Base-by-base conservation (phyloP, 2,329 filamentous ascomycete species). In the Nemania bipapillata region DNA sequence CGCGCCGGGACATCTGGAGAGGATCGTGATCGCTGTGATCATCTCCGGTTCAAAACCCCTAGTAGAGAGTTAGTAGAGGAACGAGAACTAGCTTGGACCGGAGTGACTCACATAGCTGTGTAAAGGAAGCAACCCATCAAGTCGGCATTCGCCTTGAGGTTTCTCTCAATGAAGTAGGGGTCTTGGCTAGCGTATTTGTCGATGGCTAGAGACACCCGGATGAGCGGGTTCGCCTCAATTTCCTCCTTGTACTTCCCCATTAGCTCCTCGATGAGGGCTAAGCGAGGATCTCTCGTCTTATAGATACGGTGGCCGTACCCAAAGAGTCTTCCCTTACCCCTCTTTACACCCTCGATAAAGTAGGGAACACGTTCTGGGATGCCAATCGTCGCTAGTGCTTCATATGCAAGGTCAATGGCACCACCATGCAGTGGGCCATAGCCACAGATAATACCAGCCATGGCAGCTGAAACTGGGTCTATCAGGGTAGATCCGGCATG, bases 371-470 rank as follows among this genome's bases (percentile, higher is more conserved):
- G 79, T 24, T 80, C 79, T 7, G 78, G 75, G 4, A 66, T 76
- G 11, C 80, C 80, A 59, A 84, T 77, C 53, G 79, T 72, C 58
- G 77, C 71, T 6, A 84, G 77, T 30, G 76, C 77, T 37, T 81
- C 79, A 74, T 85, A 84, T 0, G 83, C 83, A 3, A 82, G 77
- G 63, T 85, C 83, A 24, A 83, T 83, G 11, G 85, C 84, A 11
- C 84, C 84, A 60, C 82, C 83, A 73, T 86, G 84, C 1, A 86
- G 77, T 2, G 82, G 82, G 0, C 84, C 84, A 72, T 83, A 82
- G 2, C 75, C 77, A 3, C 80, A 80, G 20, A 83, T 78, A 0
- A 81, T 74, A 1, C 82, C 76, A 0, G 80, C 77, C 5, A 81
- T 78, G 9, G 82, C 78, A 24, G 81, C 75, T 32, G 81, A 82